phyloP scores from a whole-genome alignment of 2,329 filamentous ascomycete genomes.

The Ustulina deusta region DNA sequence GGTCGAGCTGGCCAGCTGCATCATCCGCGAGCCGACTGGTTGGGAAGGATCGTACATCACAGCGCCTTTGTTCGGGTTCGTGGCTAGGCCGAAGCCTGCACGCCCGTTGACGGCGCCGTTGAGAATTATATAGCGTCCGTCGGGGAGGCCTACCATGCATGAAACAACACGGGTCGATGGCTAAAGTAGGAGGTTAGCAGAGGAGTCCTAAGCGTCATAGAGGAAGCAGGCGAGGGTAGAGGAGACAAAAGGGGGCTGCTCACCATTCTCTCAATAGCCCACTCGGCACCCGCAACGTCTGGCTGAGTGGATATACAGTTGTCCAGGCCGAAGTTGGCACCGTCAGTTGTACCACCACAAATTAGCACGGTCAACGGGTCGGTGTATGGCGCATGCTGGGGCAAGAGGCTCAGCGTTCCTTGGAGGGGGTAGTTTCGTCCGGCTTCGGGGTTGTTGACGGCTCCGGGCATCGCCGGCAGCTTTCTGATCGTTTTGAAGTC shows the following conservation, averaged over 20 bases:
- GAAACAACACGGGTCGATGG: conserved; percentile 66
- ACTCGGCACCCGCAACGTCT: conserved; percentile 61
- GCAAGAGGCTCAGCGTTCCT: conserved; percentile 65
- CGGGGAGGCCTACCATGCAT: conserved; percentile 66
- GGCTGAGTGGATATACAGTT: conserved; percentile 69
- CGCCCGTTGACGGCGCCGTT: conserved; percentile 65
- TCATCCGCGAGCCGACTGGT: conserved; percentile 62
- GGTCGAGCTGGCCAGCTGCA: conserved; percentile 66
- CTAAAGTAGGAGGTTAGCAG: conserved; percentile 22
- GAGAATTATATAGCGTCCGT: conserved; percentile 67
- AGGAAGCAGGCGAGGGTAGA: background rate
- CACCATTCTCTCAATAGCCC: conserved; percentile 68
- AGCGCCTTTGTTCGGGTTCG: conserved; percentile 61
- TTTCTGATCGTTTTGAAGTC: conserved; percentile 62
- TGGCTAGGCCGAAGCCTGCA: conserved; percentile 65
- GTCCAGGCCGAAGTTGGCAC: conserved; percentile 64
- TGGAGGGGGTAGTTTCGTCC: conserved; percentile 70
- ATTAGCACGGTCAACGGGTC: conserved; percentile 64
- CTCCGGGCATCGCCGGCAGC: conserved; percentile 66
- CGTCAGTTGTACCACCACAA: conserved; percentile 66
- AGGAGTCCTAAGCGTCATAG: background rate
- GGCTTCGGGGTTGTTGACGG: conserved; percentile 63
- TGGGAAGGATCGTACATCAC: conserved; percentile 65
- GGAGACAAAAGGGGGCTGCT: conserved; percentile 1
- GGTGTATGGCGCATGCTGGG: conserved; percentile 64